Percentiles rank a stretch among this genome's conserved stretches.
Conservation (phyloP, 176 grass and related monocot species). For the Phoenix dactylifera region DNA sequence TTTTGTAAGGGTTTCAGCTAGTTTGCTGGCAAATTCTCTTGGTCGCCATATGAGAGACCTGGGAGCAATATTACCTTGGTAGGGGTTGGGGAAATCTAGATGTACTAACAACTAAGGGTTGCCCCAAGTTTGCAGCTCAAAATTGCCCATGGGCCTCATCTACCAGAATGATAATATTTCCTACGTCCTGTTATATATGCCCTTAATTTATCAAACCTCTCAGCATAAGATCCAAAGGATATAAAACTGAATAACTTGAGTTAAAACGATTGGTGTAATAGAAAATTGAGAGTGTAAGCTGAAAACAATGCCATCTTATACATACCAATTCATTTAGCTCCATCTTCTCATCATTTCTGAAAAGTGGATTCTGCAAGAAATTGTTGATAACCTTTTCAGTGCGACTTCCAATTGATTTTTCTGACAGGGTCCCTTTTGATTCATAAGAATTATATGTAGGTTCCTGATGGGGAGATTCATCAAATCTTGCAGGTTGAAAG, state of each 20-base stretch:
- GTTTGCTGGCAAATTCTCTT: too few species aligned
- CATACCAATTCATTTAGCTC: slow-evolving; percentile 38
- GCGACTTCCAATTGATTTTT: slow-evolving; percentile 25
- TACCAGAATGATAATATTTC: too few species aligned
- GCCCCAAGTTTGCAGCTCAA: too few species aligned
- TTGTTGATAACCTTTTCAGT: slow-evolving; percentile 68
- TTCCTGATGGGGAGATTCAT: slow-evolving; percentile 23
- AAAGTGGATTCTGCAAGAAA: slow-evolving; percentile 63
- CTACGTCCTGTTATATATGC: neutral
- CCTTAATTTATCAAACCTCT: neutral
- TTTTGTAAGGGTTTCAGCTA: too few species aligned
- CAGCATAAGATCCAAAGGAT: neutral
- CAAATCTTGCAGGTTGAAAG: slow-evolving; percentile 18
- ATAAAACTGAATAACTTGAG: neutral
- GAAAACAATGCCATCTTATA: neutral
- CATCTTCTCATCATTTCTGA: slow-evolving; percentile 34
- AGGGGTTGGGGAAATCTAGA: too few species aligned
- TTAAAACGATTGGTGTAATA: neutral
- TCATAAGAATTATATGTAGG: slow-evolving; percentile 9
- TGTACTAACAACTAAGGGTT: too few species aligned
- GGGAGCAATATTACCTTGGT: too few species aligned
- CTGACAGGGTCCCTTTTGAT: slow-evolving; percentile 18
- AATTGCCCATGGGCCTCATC: too few species aligned
- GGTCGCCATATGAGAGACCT: too few species aligned
- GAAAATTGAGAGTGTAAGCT: neutral